phyloP scores from a whole-genome alignment of 768 basidiomycete species.

The Trametes meyenii region DNA sequence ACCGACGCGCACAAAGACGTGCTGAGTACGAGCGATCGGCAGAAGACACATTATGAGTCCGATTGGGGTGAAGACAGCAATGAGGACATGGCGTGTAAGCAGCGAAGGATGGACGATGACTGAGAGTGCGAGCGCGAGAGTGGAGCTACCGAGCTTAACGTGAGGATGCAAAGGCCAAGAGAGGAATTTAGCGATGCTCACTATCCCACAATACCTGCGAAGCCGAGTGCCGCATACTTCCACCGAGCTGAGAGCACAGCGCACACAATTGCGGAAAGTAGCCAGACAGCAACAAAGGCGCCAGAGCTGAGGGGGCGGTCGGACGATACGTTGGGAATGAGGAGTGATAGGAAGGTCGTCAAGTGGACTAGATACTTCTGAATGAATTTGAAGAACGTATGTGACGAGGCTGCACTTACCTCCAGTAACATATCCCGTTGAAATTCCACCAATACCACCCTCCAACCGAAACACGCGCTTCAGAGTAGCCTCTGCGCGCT shows the following conservation, averaged over 20 bases:
- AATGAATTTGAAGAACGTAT: not conserved
- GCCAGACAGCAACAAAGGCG: conserved; percentile 63
- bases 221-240: conserved; percentile 50
- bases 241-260: conserved; percentile 58
- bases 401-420: conserved; percentile 41
- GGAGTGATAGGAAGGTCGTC: conserved; percentile 59
- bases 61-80: conserved; percentile 40
- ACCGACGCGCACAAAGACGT: conserved; percentile 51
- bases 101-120: conserved; percentile 59
- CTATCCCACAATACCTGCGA: conserved; percentile 59
- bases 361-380: conserved; percentile 47
- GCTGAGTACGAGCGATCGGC: conserved; percentile 49
- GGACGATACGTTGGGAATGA: conserved; percentile 54
- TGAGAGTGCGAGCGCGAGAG: conserved; percentile 52
- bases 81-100: conserved; percentile 48
- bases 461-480: conserved; percentile 48
- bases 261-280: conserved; percentile 52
- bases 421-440: conserved; percentile 60
- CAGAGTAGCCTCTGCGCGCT: conserved; percentile 28
- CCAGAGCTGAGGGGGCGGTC: conserved; percentile 47
- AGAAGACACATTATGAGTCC: conserved; percentile 47
- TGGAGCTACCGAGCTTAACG: conserved; percentile 36
- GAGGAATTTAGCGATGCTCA: conserved; percentile 26
- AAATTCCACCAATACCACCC: conserved; percentile 67
- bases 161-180: not conserved